A percentile compares a stretch with the other conserved stretches of the same genome.
These are phyloP conservation scores for Neurospora terricola DNA, from an alignment of 495 filamentous ascomycete genomes.

Conservation along the genomic window DNA sequence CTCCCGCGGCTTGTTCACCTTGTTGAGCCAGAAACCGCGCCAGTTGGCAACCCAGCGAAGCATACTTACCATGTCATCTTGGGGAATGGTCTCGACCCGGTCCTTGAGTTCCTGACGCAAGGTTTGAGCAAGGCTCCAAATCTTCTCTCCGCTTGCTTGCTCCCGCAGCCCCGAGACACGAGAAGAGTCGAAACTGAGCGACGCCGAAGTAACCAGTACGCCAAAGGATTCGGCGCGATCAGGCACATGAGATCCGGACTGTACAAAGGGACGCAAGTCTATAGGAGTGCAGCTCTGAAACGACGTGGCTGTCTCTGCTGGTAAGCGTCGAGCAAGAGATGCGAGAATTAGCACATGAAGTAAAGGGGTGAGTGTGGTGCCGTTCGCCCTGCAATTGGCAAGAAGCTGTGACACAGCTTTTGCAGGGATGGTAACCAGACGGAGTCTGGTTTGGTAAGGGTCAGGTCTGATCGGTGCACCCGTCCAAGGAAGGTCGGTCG, in stretches of 20 bases:
- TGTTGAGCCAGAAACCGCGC: slow-evolving; percentile 16
- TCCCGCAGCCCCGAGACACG: slow-evolving; percentile 10
- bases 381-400: slow-evolving; percentile 14
- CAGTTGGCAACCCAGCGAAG: slow-evolving; percentile 23
- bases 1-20: slow-evolving; percentile 16
- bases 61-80: slow-evolving; percentile 25
- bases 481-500: slow-evolving; percentile 15
- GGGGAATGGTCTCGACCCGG: slow-evolving; percentile 8
- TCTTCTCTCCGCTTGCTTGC: slow-evolving; percentile 3
- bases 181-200: slow-evolving; percentile 13
- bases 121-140: slow-evolving; percentile 20
- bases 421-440: slow-evolving; percentile 17
- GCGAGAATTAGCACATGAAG: slow-evolving; percentile 19
- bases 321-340: slow-evolving; percentile 15
- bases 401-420: slow-evolving; percentile 10
- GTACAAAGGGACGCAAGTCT: slow-evolving; percentile 20
- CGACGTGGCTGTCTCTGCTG: slow-evolving; percentile 8
- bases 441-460: slow-evolving; percentile 16
- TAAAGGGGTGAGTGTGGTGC: slow-evolving; percentile 26
- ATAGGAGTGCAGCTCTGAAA: slow-evolving; percentile 23
- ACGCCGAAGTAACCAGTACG: slow-evolving; percentile 17
- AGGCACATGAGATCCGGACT: neutral
- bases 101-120: slow-evolving; percentile 14
- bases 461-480: slow-evolving; percentile 14
- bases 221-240: slow-evolving; percentile 13